phyloP scores from a whole-genome alignment of 257 asterid genomes.

The Lycium barbarum region DNA sequence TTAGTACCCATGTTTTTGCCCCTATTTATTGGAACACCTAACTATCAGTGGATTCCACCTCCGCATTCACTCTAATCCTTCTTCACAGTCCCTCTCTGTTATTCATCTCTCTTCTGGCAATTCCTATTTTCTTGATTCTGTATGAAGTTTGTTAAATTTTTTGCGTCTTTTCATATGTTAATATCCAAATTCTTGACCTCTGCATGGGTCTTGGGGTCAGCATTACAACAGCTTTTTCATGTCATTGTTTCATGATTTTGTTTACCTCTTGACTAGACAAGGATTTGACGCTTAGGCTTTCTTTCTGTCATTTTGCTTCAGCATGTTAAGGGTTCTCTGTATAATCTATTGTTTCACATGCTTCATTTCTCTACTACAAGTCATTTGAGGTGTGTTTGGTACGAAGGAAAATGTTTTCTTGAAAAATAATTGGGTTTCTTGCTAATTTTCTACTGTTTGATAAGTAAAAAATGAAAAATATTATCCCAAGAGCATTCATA shows the following conservation, averaged over 20 bases:
- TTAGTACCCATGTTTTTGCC: too few relatives aligned
- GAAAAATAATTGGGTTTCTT: too few relatives aligned
- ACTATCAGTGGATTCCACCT: slow-evolving; percentile 94
- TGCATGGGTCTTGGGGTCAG: too few relatives aligned
- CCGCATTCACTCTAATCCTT: slow-evolving; percentile 66
- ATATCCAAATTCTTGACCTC: not conserved
- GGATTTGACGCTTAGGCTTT: not conserved
- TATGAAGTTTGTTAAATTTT: not conserved
- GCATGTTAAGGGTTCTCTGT: not conserved
- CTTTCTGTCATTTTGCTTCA: not conserved
- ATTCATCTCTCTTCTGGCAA: slow-evolving; percentile 74
- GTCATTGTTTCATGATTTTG: not conserved
- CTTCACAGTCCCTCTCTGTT: slow-evolving; percentile 58
- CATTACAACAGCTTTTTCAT: not conserved
- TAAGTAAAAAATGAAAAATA: too few relatives aligned
- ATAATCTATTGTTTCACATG: not conserved
- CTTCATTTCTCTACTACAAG: not conserved
- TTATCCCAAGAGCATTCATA: too few relatives aligned
- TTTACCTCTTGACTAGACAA: not conserved
- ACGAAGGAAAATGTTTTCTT: too few relatives aligned
- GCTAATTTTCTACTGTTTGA: too few relatives aligned
- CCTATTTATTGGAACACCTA: slow-evolving; percentile 67
- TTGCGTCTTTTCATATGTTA: too few relatives aligned
- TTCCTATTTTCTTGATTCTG: not conserved
- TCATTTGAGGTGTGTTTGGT: not conserved